Conservation (phyloP, 306 rosid species). For the Gleditsia sinensis region DNA sequence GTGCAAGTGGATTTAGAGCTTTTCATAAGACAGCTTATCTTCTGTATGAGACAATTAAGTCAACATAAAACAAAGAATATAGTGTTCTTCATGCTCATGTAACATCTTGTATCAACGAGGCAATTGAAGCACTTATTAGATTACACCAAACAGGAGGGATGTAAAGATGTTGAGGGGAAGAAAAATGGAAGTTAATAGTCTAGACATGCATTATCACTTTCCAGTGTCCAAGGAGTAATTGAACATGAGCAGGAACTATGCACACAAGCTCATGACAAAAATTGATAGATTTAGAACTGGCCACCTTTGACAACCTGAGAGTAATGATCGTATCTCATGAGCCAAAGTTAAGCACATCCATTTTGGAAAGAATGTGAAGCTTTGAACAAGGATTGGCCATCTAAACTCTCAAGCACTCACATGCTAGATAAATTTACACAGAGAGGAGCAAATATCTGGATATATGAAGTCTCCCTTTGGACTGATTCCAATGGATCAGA, state of each 20-base stretch:
- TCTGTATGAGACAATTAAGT: constrained; percentile 6
- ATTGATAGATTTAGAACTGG: background rate
- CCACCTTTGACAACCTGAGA: background rate
- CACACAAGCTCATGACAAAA: background rate
- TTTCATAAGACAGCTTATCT: background rate
- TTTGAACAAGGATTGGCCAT: background rate
- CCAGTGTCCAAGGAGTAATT: background rate
- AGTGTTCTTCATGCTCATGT: constrained; percentile 2
- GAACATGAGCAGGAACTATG: background rate
- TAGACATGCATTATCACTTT: constrained; percentile 3
- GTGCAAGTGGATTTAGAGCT: constrained; percentile 7
- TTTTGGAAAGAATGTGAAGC: background rate
- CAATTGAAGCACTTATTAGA: constrained; percentile 8
- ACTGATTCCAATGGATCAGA: constrained; percentile 4
- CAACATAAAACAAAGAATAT: background rate
- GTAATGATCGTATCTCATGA: background rate
- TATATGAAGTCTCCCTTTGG: background rate
- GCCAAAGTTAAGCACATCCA: background rate
- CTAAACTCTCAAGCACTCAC: constrained; percentile 4
- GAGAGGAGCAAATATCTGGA: constrained; percentile 1
- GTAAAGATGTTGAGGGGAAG: background rate
- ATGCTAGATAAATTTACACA: constrained; percentile 2
- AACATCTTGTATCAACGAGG: background rate
- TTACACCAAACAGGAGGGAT: background rate
- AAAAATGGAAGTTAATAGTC: background rate